Evolutionary conservation across 192 early-diverging fungal genomes (phyloP).

Genomic region (Mortierella alpina): DNA sequence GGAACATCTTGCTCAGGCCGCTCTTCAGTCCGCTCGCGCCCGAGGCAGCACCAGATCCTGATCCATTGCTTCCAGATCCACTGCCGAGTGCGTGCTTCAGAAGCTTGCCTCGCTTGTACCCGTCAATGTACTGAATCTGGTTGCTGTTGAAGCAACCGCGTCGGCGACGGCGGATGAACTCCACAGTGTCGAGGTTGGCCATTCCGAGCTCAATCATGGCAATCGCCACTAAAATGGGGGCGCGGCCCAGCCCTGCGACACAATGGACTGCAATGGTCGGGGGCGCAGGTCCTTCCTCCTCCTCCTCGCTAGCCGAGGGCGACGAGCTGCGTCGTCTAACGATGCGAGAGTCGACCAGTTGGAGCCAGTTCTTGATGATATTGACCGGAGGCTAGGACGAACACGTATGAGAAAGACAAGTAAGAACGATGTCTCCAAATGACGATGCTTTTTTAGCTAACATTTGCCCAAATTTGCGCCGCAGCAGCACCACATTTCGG

Average conservation of each 20-base stretch:
- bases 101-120: constrained; percentile 56
- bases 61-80: constrained; percentile 6
- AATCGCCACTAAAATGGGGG: constrained; percentile 89
- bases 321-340: constrained; percentile 31
- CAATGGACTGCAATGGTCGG: constrained; percentile 79
- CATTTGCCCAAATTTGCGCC: too few species aligned
- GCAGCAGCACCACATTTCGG: too few species aligned
- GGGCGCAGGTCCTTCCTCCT: constrained; percentile 22
- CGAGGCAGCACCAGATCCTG: constrained; percentile 3
- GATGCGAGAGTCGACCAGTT: constrained; percentile 71
- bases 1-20: constrained; percentile 55
- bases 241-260: constrained; percentile 84
- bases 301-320: constrained; percentile 45
- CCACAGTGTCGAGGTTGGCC: constrained; percentile 80
- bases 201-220: constrained; percentile 84
- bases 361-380: constrained; percentile 81
- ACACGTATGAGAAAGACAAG: neutral
- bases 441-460: too few species aligned
- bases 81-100: constrained; percentile 44
- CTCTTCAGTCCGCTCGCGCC: constrained; percentile 38
- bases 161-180: constrained; percentile 77
- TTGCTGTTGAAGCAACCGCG: constrained; percentile 85
- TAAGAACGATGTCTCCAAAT: neutral
- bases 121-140: constrained; percentile 76
- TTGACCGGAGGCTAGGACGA: constrained; percentile 66